Conservation (phyloP, 768 basidiomycete genomes). For the Crepidotus variabilis region DNA sequence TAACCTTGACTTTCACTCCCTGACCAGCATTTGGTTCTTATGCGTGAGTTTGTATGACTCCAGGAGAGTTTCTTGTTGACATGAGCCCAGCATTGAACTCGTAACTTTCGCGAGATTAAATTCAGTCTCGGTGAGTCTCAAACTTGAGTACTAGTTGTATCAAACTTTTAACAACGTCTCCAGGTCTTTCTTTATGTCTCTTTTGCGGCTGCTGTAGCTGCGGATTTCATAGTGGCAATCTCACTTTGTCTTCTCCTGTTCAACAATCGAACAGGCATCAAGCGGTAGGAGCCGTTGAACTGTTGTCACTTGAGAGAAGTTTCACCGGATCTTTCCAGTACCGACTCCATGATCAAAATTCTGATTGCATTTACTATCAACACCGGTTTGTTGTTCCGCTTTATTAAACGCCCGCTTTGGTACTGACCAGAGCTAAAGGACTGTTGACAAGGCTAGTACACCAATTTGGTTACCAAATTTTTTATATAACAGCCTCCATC, state of each 20-base stretch:
- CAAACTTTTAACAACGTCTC: not conserved
- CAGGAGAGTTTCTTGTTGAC: not conserved
- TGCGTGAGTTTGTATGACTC: constrained; percentile 2
- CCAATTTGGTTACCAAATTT: constrained; percentile 1
- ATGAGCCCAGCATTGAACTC: constrained; percentile 1
- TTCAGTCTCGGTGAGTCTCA: constrained; percentile 8
- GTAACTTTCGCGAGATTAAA: constrained; percentile 9
- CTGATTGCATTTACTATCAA: constrained; percentile 23
- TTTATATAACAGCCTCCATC: not conserved
- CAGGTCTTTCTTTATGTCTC: constrained; percentile 16
- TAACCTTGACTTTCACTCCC: not conserved
- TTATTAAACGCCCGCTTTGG: not conserved
- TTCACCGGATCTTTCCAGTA: constrained; percentile 6
- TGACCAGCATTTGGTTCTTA: constrained; percentile 10
- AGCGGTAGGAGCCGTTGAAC: constrained; percentile 15
- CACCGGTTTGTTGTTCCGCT: constrained; percentile 13
- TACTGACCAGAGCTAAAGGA: constrained; percentile 8
- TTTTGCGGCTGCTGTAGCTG: constrained; percentile 17
- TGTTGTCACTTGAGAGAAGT: not conserved
- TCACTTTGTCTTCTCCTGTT: constrained; percentile 19
- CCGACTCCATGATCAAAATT: constrained; percentile 16
- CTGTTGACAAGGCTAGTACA: constrained; percentile 15
- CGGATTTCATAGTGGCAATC: constrained; percentile 18
- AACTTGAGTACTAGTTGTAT: not conserved
- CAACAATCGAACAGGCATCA: constrained; percentile 20